Percentiles rank a stretch among this genome's conserved stretches.
phyloP scores from a whole-genome alignment of 495 filamentous ascomycete genomes.

The Aspergillus taichungensis region DNA sequence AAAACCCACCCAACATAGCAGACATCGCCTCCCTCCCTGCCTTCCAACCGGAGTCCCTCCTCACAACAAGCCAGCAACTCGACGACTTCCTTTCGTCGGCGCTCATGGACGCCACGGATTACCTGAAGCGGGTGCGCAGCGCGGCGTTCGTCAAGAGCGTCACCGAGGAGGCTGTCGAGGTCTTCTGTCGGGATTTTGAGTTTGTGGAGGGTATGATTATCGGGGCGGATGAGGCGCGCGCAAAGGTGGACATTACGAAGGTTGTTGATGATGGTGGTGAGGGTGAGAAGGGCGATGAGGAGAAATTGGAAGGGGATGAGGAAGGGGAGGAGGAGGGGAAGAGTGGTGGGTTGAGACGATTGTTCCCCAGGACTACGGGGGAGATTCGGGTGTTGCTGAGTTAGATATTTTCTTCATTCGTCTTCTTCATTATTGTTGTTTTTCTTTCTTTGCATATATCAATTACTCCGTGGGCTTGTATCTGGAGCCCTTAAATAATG shows the following conservation, averaged over 20 bases:
- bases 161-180: conserved; percentile 74
- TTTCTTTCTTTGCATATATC: no score
- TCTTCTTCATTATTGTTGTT: background rate
- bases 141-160: conserved; percentile 59
- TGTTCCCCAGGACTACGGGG: conserved; percentile 77
- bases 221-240: conserved; percentile 45
- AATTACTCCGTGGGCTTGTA: no score
- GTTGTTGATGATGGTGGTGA: conserved; percentile 23
- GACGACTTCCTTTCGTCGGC: conserved; percentile 91
- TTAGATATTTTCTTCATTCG: conserved; percentile 9
- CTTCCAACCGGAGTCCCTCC: conserved; percentile 56
- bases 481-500: no score
- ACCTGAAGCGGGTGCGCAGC: conserved; percentile 63
- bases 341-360: conserved; percentile 46
- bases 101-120: conserved; percentile 80
- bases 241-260: conserved; percentile 20
- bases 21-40: conserved; percentile 46
- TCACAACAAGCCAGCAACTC: conserved; percentile 61
- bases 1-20: conserved; percentile 29
- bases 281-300: conserved; percentile 19
- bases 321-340: conserved; percentile 31
- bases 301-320: conserved; percentile 25
- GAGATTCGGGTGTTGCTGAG: conserved; percentile 77
- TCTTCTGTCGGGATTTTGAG: conserved; percentile 88
- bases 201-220: conserved; percentile 66